These are phyloP conservation scores for Torulaspora pretoriensis DNA, from an alignment of 1,139 yeast genomes.

Conservation along the genomic window DNA sequence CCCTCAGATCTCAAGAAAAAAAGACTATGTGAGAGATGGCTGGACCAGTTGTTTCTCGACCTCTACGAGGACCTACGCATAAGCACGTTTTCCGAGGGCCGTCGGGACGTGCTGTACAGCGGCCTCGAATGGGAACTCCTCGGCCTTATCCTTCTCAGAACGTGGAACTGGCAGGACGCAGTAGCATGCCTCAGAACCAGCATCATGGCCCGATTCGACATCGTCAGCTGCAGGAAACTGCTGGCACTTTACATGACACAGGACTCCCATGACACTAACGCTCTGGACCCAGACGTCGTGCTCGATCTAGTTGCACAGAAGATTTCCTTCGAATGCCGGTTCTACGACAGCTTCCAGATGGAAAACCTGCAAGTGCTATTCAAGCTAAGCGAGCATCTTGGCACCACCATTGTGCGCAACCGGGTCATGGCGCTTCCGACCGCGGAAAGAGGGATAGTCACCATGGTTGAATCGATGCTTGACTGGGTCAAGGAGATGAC, in stretches of 20 bases:
- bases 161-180: slow-evolving; percentile 77
- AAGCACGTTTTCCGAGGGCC: slow-evolving; percentile 69
- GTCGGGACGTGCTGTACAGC: slow-evolving; percentile 67
- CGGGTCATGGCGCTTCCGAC: slow-evolving; percentile 33
- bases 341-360: slow-evolving; percentile 39
- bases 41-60: slow-evolving; percentile 81
- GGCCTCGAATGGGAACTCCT: slow-evolving; percentile 92
- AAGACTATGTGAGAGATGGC: slow-evolving; percentile 91
- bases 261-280: slow-evolving; percentile 21
- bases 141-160: slow-evolving; percentile 75
- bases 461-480: slow-evolving; percentile 25
- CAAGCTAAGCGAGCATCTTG: slow-evolving; percentile 32
- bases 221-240: slow-evolving; percentile 43
- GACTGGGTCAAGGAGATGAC: slow-evolving; percentile 25
- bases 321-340: slow-evolving; percentile 39
- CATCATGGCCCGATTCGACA: slow-evolving; percentile 67
- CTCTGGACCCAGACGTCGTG: slow-evolving; percentile 33
- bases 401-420: slow-evolving; percentile 36
- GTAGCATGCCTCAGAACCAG: slow-evolving; percentile 75
- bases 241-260: slow-evolving; percentile 34
- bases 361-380: slow-evolving; percentile 33
- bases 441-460: slow-evolving; percentile 24
- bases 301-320: slow-evolving; percentile 34
- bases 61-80: slow-evolving; percentile 85
- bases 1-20: slow-evolving; percentile 50